Evolutionary conservation across 106 monocot genomes (phyloP).

Genomic region (Posidonia australis): DNA sequence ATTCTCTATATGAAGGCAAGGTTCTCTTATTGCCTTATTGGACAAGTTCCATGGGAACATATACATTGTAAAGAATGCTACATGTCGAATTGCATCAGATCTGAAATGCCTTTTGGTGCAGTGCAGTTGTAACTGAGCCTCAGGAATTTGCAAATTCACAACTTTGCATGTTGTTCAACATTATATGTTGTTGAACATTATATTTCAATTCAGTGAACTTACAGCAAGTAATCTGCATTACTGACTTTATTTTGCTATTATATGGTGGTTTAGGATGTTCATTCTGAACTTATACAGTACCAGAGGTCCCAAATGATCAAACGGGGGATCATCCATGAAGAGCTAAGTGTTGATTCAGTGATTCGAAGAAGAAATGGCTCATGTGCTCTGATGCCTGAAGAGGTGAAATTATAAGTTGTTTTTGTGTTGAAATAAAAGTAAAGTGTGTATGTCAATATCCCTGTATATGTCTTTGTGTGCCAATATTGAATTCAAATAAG

Average conservation of each 20-base stretch:
- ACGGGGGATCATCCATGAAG: slow-evolving; percentile 55
- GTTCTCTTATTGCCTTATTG: too few species aligned
- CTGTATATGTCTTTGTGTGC: too few species aligned
- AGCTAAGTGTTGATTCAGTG: slow-evolving; percentile 60
- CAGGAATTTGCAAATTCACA: too few species aligned
- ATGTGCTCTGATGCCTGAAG: slow-evolving; percentile 92
- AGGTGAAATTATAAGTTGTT: slow-evolving; percentile 26
- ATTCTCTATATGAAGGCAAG: too few species aligned
- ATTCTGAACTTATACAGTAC: slow-evolving; percentile 78
- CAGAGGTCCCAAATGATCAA: slow-evolving; percentile 78
- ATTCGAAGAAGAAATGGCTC: slow-evolving; percentile 62
- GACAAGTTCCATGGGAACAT: too few species aligned
- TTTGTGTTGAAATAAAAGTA: too few species aligned
- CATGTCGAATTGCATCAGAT: neutral
- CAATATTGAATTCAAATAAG: too few species aligned
- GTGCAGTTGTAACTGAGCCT: too few species aligned
- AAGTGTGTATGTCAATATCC: too few species aligned
- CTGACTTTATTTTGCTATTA: neutral
- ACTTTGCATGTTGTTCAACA: neutral
- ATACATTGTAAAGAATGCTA: neutral
- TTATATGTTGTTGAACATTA: neutral
- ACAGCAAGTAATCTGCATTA: neutral
- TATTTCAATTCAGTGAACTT: neutral
- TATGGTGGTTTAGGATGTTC: slow-evolving; percentile 52
- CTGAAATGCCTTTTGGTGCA: neutral